These are phyloP conservation scores for Boletus speciosus DNA, from an alignment of 768 basidiomycete genomes.

Conservation along the genomic window DNA sequence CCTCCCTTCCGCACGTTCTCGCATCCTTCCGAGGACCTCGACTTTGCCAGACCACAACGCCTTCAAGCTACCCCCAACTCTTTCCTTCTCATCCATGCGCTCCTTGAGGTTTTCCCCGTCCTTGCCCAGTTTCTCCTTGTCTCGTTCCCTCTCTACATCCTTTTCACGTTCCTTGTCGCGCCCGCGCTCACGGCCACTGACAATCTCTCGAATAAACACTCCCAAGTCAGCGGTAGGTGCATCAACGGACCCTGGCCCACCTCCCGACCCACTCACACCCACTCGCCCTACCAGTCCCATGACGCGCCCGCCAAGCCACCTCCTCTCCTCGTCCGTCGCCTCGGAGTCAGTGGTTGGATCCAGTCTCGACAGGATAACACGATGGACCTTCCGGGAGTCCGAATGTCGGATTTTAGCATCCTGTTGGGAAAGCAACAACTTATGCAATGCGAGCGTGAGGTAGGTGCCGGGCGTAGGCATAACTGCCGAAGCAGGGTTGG, in stretches of 20 bases:
- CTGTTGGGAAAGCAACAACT: slow-evolving; percentile 25
- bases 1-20: slow-evolving; percentile 27
- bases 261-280: slow-evolving; percentile 31
- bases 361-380: slow-evolving; percentile 57
- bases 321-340: slow-evolving; percentile 31
- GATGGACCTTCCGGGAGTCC: slow-evolving; percentile 60
- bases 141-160: slow-evolving; percentile 29
- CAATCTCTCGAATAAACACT: slow-evolving; percentile 45
- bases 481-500: slow-evolving; percentile 2
- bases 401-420: slow-evolving; percentile 32
- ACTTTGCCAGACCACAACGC: slow-evolving; percentile 34
- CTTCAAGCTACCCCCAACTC: slow-evolving; percentile 31
- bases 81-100: slow-evolving; percentile 34
- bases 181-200: slow-evolving; percentile 31
- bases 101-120: slow-evolving; percentile 34
- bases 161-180: slow-evolving; percentile 32
- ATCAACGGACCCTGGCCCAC: slow-evolving; percentile 41
- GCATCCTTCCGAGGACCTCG: slow-evolving; percentile 26
- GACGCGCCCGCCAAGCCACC: slow-evolving; percentile 30
- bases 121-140: slow-evolving; percentile 36
- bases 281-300: slow-evolving; percentile 39
- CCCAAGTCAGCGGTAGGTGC: slow-evolving; percentile 51
- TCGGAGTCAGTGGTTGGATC: slow-evolving; percentile 38
- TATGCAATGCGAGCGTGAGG: slow-evolving; percentile 27
- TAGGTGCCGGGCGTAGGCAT: slow-evolving; percentile 7